Base-by-base conservation (phyloP, 2,329 filamentous ascomycete genomes). In the Penicillium sp. region DNA sequence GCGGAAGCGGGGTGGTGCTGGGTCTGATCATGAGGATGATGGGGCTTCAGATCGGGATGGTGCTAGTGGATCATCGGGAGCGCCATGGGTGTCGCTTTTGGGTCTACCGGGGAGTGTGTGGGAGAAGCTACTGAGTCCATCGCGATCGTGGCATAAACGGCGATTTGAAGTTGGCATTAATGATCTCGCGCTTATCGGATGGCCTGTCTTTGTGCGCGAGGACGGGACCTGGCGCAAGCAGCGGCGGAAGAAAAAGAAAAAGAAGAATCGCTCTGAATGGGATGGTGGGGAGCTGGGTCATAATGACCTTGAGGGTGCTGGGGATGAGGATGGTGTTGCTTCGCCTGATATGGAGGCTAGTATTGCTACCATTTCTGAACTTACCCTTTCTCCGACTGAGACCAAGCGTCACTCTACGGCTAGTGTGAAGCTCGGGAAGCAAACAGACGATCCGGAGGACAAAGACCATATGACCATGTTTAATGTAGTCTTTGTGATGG, bases 401-500 rank as follows among this genome's bases (percentile, higher is more conserved):
- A 56, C 53, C 26, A 70, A 69, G 56, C 64, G 66, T 29, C 57
- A 58, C 26, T 67, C 63, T 19, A 58, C 56, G 47, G 48, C 63
- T 8, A 67, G 66, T 55, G 62, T 50, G 31, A 63, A 63, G 50
- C 52, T 60, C 8, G 64, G 62, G 19, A 70, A 64, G 49, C 44
- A 60, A 16, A 44, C 58, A 4, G 63, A 65, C 44, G 69, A 68
- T 45, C 56, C 59, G 0, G 68, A 71, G 47, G 78, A 80, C 50
- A 82, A 80, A 58, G 78, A 84, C 57, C 85, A 85, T 47, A 93
- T 98, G 90, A 92, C 88, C 61, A 98, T 98, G 93, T 99, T 99
- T 77, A 96, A 97, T 73, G 84, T 97, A 11, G 92, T 98, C 24
- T 98, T 98, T 73, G 90, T 96, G 50, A 79, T 97, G 62, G 89